Base-by-base conservation (phyloP, 345 rosid genomes). In the Moricandia arvensis region DNA sequence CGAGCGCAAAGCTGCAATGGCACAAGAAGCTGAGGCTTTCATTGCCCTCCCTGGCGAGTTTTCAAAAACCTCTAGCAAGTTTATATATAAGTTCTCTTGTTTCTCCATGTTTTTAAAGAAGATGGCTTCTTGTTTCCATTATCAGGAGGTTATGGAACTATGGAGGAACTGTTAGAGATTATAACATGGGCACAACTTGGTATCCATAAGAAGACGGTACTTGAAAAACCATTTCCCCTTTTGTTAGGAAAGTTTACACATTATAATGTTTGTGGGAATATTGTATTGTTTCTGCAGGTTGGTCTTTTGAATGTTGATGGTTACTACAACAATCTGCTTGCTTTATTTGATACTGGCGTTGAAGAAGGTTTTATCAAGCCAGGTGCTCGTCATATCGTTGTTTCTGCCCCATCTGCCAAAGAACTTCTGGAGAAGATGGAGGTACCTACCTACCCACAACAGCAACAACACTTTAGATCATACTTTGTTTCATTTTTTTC, bases 181-280 rank as follows among this genome's bases (percentile, higher is more conserved):
- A 94, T 92, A 84, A 90, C 97, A 26, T 94, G 98, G 98, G 80
- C 97, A 59, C 98, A 91, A 75, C 97, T 94, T 21, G 97, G 98
- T 75, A 93, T 93, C 70, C 98, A 93, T 60, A 83, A 86, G 83
- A 94, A 94, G 86, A 86, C 97, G 82, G 98, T 91, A 81, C 21
- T 2, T 24, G 60, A 24, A 16, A 2, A 0, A 16, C 41, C 58
- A 59, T 59, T 51, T 37, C 45, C 72, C 60, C 31, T 55, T 13
- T 53, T 66, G 54, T 24, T 55, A 21, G 21, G 26, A 54, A 13
- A 31, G 41, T 26, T 59, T 17, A 65, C 18, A 33, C 30, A 66
- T 21, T 37, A 33, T 67, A 31, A 8, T 73, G 47, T 73, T n/a
- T 31, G 7, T 1, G 24, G 58, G 27, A 43, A 53, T 53, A 21